Evolutionary conservation across 371 early-diverging fungal genomes (phyloP).

Genomic region (Zychaea mexicana): DNA sequence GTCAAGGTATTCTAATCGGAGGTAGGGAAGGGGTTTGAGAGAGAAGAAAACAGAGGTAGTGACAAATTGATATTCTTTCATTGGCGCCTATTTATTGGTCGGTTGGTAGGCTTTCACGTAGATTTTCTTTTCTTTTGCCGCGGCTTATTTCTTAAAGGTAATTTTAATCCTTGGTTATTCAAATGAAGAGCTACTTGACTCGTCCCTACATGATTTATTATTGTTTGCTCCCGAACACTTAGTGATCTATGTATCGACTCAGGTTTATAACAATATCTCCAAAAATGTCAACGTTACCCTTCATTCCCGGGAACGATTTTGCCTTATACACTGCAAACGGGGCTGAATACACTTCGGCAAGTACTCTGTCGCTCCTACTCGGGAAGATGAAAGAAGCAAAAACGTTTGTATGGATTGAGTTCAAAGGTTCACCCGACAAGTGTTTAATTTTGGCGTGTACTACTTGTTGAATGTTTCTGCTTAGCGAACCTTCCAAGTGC

Average conservation of each 20-base stretch:
- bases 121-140: conserved; percentile 19
- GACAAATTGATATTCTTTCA: too few species aligned
- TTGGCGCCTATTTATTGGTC: too few species aligned
- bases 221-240: neutral
- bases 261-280: neutral
- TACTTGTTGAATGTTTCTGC: neutral
- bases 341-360: conserved; percentile 40
- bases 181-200: conserved; percentile 67
- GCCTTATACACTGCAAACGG: conserved; percentile 54
- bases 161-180: conserved; percentile 66
- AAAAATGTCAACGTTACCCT: conserved; percentile 39
- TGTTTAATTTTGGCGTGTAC: too few species aligned
- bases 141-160: conserved; percentile 57
- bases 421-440: too few species aligned
- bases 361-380: conserved; percentile 19
- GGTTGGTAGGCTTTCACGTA: neutral
- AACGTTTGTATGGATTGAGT: neutral
- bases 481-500: conserved; percentile 25
- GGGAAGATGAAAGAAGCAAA: neutral
- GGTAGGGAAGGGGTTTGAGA: too few species aligned
- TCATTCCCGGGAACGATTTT: conserved; percentile 68
- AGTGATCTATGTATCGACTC: neutral
- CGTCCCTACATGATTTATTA: conserved; percentile 44
- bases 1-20: too few species aligned
- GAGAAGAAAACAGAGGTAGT: too few species aligned